phyloP scores from a whole-genome alignment of 164 flowering plant species.

The Stephania yunnanensis region DNA sequence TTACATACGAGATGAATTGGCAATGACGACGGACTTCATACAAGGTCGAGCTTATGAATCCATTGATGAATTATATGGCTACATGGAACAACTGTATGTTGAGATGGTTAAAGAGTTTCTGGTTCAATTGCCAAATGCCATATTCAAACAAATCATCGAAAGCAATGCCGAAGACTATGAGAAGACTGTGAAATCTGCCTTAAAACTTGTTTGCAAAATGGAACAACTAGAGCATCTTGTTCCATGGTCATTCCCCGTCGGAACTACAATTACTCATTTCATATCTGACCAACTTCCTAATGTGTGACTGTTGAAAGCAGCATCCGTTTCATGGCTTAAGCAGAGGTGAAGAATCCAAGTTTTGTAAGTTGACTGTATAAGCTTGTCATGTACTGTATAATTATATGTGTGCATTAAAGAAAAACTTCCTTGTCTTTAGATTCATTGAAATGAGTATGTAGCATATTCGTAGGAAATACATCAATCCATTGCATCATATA shows the following conservation, averaged over 20 bases:
- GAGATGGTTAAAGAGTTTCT: slow-evolving; percentile 6
- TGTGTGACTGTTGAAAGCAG: not conserved
- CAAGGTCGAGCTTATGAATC: not conserved
- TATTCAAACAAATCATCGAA: slow-evolving; percentile 9
- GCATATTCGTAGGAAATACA: not conserved
- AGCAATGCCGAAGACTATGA: not conserved
- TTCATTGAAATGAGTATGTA: not conserved
- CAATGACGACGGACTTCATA: not conserved
- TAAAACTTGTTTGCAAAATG: too few relatives aligned
- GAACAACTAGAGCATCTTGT: not conserved
- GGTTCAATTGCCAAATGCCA: slow-evolving; percentile 2
- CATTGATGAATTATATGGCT: not conserved
- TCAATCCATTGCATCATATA: too few relatives aligned
- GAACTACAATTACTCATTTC: too few relatives aligned
- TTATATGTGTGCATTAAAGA: not conserved
- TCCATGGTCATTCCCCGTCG: not conserved
- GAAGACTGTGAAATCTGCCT: not conserved
- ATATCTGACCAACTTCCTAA: not conserved
- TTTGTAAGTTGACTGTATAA: too few relatives aligned
- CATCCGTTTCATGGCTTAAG: not conserved
- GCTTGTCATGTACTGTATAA: too few relatives aligned
- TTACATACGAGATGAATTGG: not conserved
- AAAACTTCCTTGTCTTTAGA: not conserved
- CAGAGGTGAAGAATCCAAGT: not conserved
- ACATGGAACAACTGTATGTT: not conserved